phyloP scores from a whole-genome alignment of 129 eudicot genomes.

The sunflower (Helianthus annuus) region HanXRQr2.0-SUNRISE NC_035443.2:26519717-26520216 shows the following conservation, averaged over 20 bases:
- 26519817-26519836: slow-evolving; percentile 17
- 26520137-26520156: slow-evolving; percentile 94
- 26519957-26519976: background rate
- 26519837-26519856: slow-evolving; percentile 16
- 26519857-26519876: slow-evolving; percentile 25
- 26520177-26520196: slow-evolving; percentile 28
- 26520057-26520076: slow-evolving; percentile 71
- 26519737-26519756: slow-evolving; percentile 14
- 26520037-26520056: slow-evolving; percentile 67
- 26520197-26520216: slow-evolving; percentile 30
- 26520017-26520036: slow-evolving; percentile 59
- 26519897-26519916: slow-evolving; percentile 25
- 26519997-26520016: slow-evolving; percentile 30
- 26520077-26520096: slow-evolving; percentile 64
- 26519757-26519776: slow-evolving; percentile 45
- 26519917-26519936: slow-evolving; percentile 59
- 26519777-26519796: slow-evolving; percentile 36
- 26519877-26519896: slow-evolving; percentile 34
- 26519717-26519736: slow-evolving; percentile 17
- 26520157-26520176: slow-evolving; percentile 46
- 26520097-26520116: slow-evolving; percentile 85
- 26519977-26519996: slow-evolving; percentile 9
- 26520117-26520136: slow-evolving; percentile 82
- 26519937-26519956: slow-evolving; percentile 73
- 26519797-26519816: slow-evolving; percentile 31